Evolutionary conservation across 2,329 filamentous ascomycete species (phyloP).

Genomic region (Ciborinia camelliae): DNA sequence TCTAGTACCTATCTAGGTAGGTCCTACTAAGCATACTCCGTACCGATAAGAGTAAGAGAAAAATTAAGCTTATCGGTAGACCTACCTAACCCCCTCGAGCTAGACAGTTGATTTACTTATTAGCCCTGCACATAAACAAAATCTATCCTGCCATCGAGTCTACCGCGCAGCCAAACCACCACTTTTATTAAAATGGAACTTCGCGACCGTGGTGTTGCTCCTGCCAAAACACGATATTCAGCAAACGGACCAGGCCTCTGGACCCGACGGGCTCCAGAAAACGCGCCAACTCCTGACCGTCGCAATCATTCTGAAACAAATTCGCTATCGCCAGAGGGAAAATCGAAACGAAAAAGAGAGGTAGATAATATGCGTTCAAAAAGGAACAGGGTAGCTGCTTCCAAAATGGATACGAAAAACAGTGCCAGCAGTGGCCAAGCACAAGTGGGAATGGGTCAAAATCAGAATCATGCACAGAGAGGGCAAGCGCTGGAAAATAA

Average conservation of each 20-base stretch:
- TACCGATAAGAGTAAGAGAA: constrained; percentile 10
- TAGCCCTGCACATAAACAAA: constrained; percentile 12
- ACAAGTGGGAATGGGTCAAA: background rate
- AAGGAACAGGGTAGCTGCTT: background rate
- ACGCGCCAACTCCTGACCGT: background rate
- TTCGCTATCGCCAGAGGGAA: constrained; percentile 6
- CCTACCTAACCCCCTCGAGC: constrained; percentile 11
- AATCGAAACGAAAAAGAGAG: background rate
- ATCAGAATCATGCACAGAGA: background rate
- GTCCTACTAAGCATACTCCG: too few species aligned
- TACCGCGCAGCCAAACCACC: background rate
- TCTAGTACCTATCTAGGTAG: too few species aligned
- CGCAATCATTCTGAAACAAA: background rate
- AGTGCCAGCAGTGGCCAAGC: background rate
- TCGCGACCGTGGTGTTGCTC: constrained; percentile 3
- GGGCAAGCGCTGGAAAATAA: background rate
- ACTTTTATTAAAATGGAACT: constrained; percentile 7
- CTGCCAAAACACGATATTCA: constrained; percentile 12
- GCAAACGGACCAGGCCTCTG: constrained; percentile 12
- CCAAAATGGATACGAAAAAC: background rate
- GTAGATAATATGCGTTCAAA: constrained; percentile 3
- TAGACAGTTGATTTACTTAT: background rate
- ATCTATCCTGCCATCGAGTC: constrained; percentile 5
- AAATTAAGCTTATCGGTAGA: constrained; percentile 7
- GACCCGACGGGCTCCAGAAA: background rate